Base-by-base conservation (phyloP, 2,329 filamentous ascomycete species). In the Blastomyces emzantsi region DNA sequence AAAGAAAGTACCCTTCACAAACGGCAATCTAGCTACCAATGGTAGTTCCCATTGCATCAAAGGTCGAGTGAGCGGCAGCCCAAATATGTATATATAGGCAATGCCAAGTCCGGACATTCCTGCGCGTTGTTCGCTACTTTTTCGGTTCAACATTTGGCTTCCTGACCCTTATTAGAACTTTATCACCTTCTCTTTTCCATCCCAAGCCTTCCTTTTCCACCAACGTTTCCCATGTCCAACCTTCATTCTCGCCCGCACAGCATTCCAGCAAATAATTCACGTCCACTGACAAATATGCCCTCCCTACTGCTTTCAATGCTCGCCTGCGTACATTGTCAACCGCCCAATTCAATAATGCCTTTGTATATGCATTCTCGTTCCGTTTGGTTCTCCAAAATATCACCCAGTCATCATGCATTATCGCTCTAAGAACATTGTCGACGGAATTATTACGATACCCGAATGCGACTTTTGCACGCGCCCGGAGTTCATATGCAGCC, bases 251-350 rank as follows among this genome's bases (percentile, higher is more conserved):
- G 11, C 78, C 77, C 9, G 76, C 77, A 61, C 77, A 76, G 54
- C 74, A 80, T 58, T 85, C 86, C 4, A 89, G 83, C 64, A 85
- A 82, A 71, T 81, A 82, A 76, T 94, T 90, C 60, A 96, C 76
- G 74, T 87, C 89, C 9, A 91, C 87, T 25, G 78, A 85, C 67
- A 97, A 77, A 74, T 99, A 99, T 4, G 88, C 84, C 71, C 87
- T 84, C 0, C 91, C 92, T 62, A 97, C 84, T 73, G 92, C 94
- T 79, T 96, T 96, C 69, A 97, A 79, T 43, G 90, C 86, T 75
- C 92, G 88, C 68, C 85, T 80, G 68, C 89, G 82, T 72, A 97
- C 82, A n/a, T 83, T 81, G 30, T 86, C 83, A 69, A 90, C 89
- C 9, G 90, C 89, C 80, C 87, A 93, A 71, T 91, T 89, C 81